These are phyloP conservation scores for Populus hybrid DNA, from an alignment of 441 rosid species.

Conservation along the genomic window DNA sequence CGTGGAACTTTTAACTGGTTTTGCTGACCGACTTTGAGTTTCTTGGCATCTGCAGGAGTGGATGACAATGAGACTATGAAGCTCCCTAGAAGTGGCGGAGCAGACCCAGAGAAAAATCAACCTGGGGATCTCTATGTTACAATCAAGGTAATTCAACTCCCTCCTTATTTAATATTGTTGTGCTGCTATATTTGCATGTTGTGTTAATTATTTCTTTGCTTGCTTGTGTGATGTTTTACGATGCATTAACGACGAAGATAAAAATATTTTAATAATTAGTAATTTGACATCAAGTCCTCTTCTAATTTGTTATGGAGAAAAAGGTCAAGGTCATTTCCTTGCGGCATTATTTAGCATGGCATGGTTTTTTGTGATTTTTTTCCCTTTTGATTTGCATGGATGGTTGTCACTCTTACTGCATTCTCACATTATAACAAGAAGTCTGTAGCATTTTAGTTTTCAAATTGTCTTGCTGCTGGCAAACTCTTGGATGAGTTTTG, in stretches of 20 bases:
- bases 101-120: conserved; percentile 93
- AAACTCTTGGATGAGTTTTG: neutral
- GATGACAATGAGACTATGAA: conserved; percentile 72
- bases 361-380: neutral
- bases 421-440: neutral
- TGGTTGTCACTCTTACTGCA: neutral
- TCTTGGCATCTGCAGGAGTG: conserved; percentile 54
- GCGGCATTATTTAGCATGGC: neutral
- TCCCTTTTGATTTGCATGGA: neutral
- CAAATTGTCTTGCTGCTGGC: neutral
- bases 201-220: neutral
- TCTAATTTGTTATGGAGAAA: neutral
- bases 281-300: neutral
- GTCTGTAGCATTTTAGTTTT: neutral
- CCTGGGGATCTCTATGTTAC: conserved; percentile 93
- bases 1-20: neutral
- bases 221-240: neutral
- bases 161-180: neutral
- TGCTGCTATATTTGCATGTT: neutral
- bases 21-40: conserved; percentile 15
- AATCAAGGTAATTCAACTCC: conserved; percentile 54
- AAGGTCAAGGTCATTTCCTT: neutral
- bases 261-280: neutral
- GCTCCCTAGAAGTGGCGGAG: conserved; percentile 84
- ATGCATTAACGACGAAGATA: neutral